Conservation (phyloP, 148 eudicot species). For the Talinum fruticosum region DNA sequence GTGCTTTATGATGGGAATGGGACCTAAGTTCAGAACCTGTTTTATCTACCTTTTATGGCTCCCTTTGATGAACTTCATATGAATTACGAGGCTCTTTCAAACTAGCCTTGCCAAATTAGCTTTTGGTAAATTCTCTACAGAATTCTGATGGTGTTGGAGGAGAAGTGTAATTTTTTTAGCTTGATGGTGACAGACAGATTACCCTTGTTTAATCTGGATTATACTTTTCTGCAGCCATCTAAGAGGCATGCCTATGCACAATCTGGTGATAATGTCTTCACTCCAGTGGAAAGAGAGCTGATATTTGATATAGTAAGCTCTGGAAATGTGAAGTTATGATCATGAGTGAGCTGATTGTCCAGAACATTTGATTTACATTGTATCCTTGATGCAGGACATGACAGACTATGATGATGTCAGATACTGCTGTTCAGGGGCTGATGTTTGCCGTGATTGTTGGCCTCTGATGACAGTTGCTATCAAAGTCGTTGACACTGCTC, state of each 20-base stretch:
- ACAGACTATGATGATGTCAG: conserved; percentile 93
- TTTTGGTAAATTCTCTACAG: not conserved
- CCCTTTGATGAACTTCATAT: not conserved
- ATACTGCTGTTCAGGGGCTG: conserved; percentile 94
- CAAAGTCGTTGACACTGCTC: conserved; percentile 83
- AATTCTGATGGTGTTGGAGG: not conserved
- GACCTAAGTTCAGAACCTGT: not conserved
- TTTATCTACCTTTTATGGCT: not conserved
- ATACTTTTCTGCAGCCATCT: conserved; percentile 58
- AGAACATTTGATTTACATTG: conserved; percentile 15
- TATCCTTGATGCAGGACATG: conserved; percentile 65
- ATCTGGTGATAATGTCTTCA: conserved; percentile 66
- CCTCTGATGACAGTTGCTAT: conserved; percentile 95
- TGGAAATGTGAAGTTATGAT: not conserved
- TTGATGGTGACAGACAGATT: not conserved
- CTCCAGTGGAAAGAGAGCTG: conserved; percentile 90
- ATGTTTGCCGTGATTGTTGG: conserved; percentile 91
- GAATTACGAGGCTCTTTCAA: not conserved
- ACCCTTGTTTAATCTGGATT: conserved; percentile 4
- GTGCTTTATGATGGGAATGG: not conserved
- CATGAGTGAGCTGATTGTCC: not conserved
- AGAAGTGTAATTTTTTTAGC: not conserved
- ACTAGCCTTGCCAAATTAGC: not conserved
- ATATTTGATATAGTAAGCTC: conserved; percentile 88
- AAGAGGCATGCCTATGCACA: conserved; percentile 86